These are phyloP conservation scores for Rhodotorula sp. DNA, from an alignment of 1,284 basidiomycete genomes.

Conservation along the genomic window DNA sequence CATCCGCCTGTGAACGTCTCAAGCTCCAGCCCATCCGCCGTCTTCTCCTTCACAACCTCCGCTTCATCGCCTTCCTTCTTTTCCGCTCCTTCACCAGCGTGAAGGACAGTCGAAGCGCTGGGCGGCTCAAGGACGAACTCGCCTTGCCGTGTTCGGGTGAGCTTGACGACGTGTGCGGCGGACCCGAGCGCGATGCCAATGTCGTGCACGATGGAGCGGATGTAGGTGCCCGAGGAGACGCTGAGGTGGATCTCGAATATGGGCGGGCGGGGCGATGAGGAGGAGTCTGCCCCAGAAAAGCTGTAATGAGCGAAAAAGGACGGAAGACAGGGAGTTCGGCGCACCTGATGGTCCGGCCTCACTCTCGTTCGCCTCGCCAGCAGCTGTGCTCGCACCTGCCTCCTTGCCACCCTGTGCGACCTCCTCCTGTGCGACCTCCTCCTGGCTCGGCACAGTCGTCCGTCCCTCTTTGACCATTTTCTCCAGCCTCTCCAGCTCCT, in stretches of 20 bases:
- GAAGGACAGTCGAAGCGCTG: background rate
- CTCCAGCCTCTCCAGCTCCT: constrained; percentile 63
- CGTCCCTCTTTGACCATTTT: constrained; percentile 49
- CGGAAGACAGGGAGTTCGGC: background rate
- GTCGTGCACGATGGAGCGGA: constrained; percentile 85
- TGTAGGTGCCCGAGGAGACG: constrained; percentile 95
- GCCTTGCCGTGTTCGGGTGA: constrained; percentile 81
- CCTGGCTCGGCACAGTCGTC: constrained; percentile 51
- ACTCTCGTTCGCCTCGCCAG: background rate
- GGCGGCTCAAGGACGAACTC: constrained; percentile 61
- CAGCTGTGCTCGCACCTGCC: background rate
- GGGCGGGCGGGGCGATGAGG: constrained; percentile 56
- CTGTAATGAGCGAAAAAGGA: background rate
- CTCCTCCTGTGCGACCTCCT: constrained; percentile 26
- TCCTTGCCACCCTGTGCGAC: background rate
- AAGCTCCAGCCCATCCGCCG: constrained; percentile 2
- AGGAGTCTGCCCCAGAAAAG: constrained; percentile 28
- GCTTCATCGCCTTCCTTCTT: background rate
- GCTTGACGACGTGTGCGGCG: constrained; percentile 84
- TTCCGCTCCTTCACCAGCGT: background rate
- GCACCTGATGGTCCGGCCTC: background rate
- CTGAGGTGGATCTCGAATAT: constrained; percentile 87
- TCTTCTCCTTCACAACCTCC: constrained; percentile 36
- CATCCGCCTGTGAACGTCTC: constrained; percentile 8
- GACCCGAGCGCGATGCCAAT: constrained; percentile 76